Percentiles rank a stretch among this genome's conserved stretches.
Conservation (phyloP, 2,329 filamentous ascomycete species). For the Pochonia chlamydosporia region DNA sequence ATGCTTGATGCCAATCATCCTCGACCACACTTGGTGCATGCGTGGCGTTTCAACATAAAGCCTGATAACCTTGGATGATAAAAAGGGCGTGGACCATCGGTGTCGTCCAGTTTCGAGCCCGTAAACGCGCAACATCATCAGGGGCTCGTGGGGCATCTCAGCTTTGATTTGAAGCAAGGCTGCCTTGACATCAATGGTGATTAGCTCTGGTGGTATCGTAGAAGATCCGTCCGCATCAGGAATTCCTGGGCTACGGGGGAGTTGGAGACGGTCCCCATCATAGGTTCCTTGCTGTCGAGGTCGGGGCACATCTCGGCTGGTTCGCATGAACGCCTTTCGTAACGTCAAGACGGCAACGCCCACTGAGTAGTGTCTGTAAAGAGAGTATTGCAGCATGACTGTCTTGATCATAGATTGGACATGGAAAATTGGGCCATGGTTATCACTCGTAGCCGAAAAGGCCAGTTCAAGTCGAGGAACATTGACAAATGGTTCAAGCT, state of each 20-base stretch:
- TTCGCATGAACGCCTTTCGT: conserved; percentile 59
- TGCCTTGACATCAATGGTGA: conserved; percentile 77
- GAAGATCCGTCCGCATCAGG: conserved; percentile 25
- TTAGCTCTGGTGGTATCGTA: conserved; percentile 51
- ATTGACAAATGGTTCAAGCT: conserved; percentile 78
- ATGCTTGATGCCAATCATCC: conserved; percentile 77
- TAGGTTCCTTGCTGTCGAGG: conserved; percentile 24
- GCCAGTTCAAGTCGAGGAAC: conserved; percentile 84
- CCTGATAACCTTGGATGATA: conserved; percentile 71
- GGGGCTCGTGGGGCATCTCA: conserved; percentile 82
- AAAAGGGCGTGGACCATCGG: conserved; percentile 79
- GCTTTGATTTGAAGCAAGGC: conserved; percentile 83
- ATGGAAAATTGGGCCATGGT: conserved; percentile 82
- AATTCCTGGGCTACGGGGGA: conserved; percentile 25
- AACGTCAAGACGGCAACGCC: conserved; percentile 76
- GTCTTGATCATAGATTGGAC: conserved; percentile 76
- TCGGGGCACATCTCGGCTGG: conserved; percentile 35
- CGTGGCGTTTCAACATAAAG: conserved; percentile 83
- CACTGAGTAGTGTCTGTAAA: conserved; percentile 88
- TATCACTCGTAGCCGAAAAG: conserved; percentile 78
- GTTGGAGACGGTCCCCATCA: conserved; percentile 20
- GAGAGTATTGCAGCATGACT: conserved; percentile 79
- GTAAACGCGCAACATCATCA: conserved; percentile 84
- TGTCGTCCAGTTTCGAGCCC: conserved; percentile 77
- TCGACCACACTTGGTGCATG: conserved; percentile 78